These are phyloP conservation scores for Pythium pectinolyticum DNA, from an alignment of 352 stramenopile species.

Conservation along the genomic window DNA sequence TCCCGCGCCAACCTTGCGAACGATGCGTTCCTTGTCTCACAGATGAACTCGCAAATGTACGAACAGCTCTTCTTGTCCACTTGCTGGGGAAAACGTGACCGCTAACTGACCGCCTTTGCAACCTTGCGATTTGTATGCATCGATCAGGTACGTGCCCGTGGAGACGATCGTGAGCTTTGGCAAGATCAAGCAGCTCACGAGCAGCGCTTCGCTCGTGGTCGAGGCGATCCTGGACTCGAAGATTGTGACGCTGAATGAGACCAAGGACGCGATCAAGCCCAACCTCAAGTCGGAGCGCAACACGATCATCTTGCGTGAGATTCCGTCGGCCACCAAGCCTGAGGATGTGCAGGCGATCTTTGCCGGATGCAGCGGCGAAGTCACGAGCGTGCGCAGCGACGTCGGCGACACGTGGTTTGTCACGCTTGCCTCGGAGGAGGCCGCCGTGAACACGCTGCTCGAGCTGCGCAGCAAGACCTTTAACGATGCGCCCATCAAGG, in stretches of 20 bases:
- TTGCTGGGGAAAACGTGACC: too few species aligned
- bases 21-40: slow-evolving; percentile 84
- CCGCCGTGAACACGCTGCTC: slow-evolving; percentile 84
- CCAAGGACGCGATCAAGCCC: slow-evolving; percentile 89
- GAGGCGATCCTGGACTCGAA: slow-evolving; percentile 73
- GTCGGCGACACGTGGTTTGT: slow-evolving; percentile 94
- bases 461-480: slow-evolving; percentile 89
- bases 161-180: slow-evolving; percentile 81
- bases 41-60: slow-evolving; percentile 91
- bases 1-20: slow-evolving; percentile 85
- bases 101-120: too few species aligned
- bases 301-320: slow-evolving; percentile 93
- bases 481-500: slow-evolving; percentile 87
- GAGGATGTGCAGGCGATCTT: slow-evolving; percentile 90
- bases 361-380: slow-evolving; percentile 62
- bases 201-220: slow-evolving; percentile 57
- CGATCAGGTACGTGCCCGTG: slow-evolving; percentile 86
- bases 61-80: not conserved
- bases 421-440: slow-evolving; percentile 86
- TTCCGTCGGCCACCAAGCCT: slow-evolving; percentile 82
- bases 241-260: slow-evolving; percentile 67
- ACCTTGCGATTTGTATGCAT: too few species aligned
- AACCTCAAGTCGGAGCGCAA: slow-evolving; percentile 92
- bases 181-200: slow-evolving; percentile 86
- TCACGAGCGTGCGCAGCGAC: slow-evolving; percentile 87